These are phyloP conservation scores for Botryotinia narcissicola DNA, from an alignment of 2,329 filamentous ascomycete genomes.

Conservation along the genomic window DNA sequence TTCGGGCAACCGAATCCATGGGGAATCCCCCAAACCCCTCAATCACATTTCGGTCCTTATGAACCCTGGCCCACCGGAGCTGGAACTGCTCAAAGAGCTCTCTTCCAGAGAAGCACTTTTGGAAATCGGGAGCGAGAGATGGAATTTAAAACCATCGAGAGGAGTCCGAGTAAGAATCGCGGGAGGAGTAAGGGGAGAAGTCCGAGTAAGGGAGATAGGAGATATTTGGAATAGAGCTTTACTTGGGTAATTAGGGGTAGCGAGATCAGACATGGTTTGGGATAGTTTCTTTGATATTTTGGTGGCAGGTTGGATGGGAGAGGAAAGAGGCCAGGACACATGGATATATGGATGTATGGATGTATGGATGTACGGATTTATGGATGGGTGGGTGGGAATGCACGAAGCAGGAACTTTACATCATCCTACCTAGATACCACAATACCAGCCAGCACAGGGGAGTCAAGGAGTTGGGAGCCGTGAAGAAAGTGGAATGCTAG, in stretches of 20 bases:
- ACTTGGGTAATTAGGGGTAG: background rate
- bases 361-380: background rate
- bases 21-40: slow-evolving; percentile 24
- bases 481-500: background rate
- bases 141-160: background rate
- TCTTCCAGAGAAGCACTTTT: slow-evolving; percentile 7
- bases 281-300: background rate
- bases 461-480: background rate
- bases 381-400: background rate
- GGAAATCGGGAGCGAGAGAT: background rate
- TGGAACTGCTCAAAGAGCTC: background rate
- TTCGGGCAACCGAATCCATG: slow-evolving; percentile 25
- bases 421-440: background rate
- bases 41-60: slow-evolving; percentile 22
- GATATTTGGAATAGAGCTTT: slow-evolving; percentile 19
- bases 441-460: background rate
- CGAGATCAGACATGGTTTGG: background rate
- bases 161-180: slow-evolving; percentile 35
- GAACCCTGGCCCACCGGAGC: slow-evolving; percentile 24
- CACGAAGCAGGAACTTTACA: background rate
- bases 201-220: slow-evolving; percentile 32
- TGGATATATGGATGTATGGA: background rate
- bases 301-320: background rate
- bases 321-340: background rate
- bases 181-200: slow-evolving; percentile 28